Conservation (phyloP, 805 yeast species). For the Wickerhamomyces bisporus region DNA sequence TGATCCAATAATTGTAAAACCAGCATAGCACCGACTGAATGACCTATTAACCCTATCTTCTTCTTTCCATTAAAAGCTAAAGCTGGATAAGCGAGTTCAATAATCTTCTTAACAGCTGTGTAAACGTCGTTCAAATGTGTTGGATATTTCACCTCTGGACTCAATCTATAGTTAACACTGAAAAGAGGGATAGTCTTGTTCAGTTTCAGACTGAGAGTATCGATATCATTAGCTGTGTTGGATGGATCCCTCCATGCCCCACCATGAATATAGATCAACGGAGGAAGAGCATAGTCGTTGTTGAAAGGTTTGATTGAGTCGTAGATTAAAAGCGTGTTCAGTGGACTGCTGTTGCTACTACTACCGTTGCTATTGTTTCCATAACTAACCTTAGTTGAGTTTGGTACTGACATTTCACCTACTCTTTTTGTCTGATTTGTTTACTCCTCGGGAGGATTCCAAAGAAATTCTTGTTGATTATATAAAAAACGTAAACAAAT, state of each 20-base stretch:
- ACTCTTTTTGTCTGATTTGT: too few species aligned
- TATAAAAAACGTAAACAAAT: too few species aligned
- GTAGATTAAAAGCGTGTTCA: constrained; percentile 10
- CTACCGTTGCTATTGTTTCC: too few species aligned
- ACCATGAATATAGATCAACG: constrained; percentile 68
- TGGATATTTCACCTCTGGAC: constrained; percentile 62
- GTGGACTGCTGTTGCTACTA: too few species aligned
- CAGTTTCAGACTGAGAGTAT: constrained; percentile 23
- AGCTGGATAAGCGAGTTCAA: constrained; percentile 5
- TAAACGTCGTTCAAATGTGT: constrained; percentile 52
- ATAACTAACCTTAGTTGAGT: too few species aligned
- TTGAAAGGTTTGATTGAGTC: constrained; percentile 8
- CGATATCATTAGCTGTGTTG: constrained; percentile 56
- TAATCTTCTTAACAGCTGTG: constrained; percentile 24
- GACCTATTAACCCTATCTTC: constrained; percentile 49
- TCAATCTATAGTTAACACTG: constrained; percentile 58
- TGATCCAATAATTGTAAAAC: constrained; percentile 10
- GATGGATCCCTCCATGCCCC: constrained; percentile 82
- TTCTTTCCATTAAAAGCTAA: background rate
- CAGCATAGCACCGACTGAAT: constrained; percentile 73
- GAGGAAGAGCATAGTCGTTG: constrained; percentile 8
- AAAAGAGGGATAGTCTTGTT: constrained; percentile 15
- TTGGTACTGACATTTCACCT: too few species aligned
- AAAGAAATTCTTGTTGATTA: too few species aligned
- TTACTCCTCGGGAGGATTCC: too few species aligned